Percentiles rank a stretch among this genome's conserved stretches.
Conservation (phyloP, 1,284 basidiomycete genomes). For the Malassezia arunalokei region DNA sequence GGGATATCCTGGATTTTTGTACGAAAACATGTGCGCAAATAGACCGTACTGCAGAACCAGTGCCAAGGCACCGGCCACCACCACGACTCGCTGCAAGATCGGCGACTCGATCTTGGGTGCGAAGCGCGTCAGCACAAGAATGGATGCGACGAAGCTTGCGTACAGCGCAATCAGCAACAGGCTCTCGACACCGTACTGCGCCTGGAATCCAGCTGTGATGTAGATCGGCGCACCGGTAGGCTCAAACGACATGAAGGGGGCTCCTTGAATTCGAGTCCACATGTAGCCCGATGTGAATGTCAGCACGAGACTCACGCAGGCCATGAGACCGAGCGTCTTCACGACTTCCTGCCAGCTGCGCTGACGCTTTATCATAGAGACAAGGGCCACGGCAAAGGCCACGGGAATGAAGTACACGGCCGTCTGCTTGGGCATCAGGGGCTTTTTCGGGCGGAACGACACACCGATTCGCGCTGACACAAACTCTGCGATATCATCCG, state of each 20-base stretch:
- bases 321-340: slow-evolving; percentile 23
- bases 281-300: slow-evolving; percentile 55
- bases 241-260: slow-evolving; percentile 57
- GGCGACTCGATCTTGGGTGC: not conserved
- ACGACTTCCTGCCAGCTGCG: slow-evolving; percentile 13
- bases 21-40: slow-evolving; percentile 5
- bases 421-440: slow-evolving; percentile 12
- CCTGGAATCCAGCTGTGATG: slow-evolving; percentile 68
- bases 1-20: slow-evolving; percentile 11
- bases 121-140: slow-evolving; percentile 1
- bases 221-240: slow-evolving; percentile 55
- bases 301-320: slow-evolving; percentile 27
- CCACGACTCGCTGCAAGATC: slow-evolving; percentile 5
- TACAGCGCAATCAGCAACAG: slow-evolving; percentile 71
- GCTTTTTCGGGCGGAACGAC: slow-evolving; percentile 14
- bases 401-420: slow-evolving; percentile 12
- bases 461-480: slow-evolving; percentile 16
- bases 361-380: slow-evolving; percentile 17
- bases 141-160: not conserved
- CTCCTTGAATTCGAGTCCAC: slow-evolving; percentile 84
- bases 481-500: slow-evolving; percentile 6
- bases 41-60: not conserved
- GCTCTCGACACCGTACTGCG: slow-evolving; percentile 83
- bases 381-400: slow-evolving; percentile 2
- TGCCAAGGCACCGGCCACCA: not conserved